Evolutionary conservation across 768 basidiomycete genomes (phyloP).

Genomic region (Tricholoma saponaceum): DNA sequence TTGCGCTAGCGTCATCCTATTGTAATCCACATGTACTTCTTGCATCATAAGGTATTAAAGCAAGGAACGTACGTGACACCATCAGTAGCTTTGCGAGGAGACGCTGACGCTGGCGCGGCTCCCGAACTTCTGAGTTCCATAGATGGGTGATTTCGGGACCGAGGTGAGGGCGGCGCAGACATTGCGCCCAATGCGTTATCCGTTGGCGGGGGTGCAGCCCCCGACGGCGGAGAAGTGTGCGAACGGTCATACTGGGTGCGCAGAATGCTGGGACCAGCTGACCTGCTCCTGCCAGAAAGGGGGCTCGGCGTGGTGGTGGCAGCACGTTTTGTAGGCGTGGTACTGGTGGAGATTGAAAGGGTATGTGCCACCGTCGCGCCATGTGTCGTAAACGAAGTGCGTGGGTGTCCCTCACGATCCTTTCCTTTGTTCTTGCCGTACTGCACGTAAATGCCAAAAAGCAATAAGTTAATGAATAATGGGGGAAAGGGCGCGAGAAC

Average conservation of each 20-base stretch:
- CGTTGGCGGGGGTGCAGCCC: conserved; percentile 10
- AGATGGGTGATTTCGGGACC: conserved; percentile 12
- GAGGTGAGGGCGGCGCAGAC: conserved; percentile 16
- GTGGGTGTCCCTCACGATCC: conserved; percentile 38
- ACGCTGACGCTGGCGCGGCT: conserved; percentile 13
- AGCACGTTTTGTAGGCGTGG: conserved; percentile 1
- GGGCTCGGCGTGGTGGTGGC: conserved; percentile 20
- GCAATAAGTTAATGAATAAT: conserved; percentile 9
- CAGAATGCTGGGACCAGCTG: conserved; percentile 23
- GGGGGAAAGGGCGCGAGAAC: conserved; percentile 23
- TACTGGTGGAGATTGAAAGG: conserved; percentile 28
- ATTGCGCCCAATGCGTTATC: conserved; percentile 7
- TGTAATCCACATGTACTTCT: conserved; percentile 3
- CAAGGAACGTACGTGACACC: conserved; percentile 48
- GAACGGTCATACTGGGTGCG: conserved; percentile 18
- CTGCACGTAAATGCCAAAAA: conserved; percentile 25
- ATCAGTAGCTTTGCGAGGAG: conserved; percentile 37
- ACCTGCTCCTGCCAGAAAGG: conserved; percentile 17
- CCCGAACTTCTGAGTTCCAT: conserved; percentile 20
- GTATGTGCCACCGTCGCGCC: conserved; percentile 33
- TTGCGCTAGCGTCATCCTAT: conserved; percentile 73
- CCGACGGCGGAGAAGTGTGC: conserved; percentile 18
- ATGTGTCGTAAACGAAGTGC: conserved; percentile 26
- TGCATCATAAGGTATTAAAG: conserved; percentile 4
- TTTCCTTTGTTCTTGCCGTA: conserved; percentile 58